Percentiles rank a stretch among this genome's conserved stretches.
Evolutionary conservation across 345 rosid species (phyloP).

Genomic region (Cardiospermum halicacabum): DNA sequence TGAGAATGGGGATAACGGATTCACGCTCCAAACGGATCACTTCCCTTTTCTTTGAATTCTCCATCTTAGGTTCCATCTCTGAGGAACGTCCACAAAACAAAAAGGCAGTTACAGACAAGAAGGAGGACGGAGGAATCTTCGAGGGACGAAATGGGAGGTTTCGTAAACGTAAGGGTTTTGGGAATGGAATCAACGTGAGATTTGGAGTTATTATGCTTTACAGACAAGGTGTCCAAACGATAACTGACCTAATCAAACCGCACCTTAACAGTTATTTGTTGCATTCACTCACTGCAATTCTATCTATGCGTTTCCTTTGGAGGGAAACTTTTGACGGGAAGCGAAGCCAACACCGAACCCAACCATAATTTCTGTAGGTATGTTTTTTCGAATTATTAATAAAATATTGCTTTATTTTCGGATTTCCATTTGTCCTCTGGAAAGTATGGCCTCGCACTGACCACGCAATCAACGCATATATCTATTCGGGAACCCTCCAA

Average conservation of each 20-base stretch:
- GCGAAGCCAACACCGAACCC: no score
- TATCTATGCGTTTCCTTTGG: neutral
- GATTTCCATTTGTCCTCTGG: no score
- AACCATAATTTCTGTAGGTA: no score
- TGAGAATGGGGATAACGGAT: constrained; percentile 86
- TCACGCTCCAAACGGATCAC: constrained; percentile 81
- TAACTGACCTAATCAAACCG: neutral
- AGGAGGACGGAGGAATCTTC: constrained; percentile 18
- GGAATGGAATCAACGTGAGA: neutral
- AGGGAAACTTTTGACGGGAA: neutral
- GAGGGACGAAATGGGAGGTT: constrained; percentile 11
- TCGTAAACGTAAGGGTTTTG: neutral
- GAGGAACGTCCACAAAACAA: no score
- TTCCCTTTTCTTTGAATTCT: constrained; percentile 44
- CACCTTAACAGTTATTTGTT: neutral
- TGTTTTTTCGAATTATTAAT: no score
- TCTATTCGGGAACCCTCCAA: no score
- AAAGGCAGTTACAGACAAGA: neutral
- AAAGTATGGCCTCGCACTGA: no score
- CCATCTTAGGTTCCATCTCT: constrained; percentile 10
- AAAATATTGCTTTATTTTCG: no score
- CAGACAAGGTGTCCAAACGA: neutral
- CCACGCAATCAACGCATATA: no score
- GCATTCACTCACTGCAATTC: neutral
- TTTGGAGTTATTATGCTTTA: constrained; percentile 11